Evolutionary conservation across 2,329 filamentous ascomycete genomes (phyloP), one percentile per base, ranked within the genome.

Genomic region (Ophiosphaerella narmari): DNA sequence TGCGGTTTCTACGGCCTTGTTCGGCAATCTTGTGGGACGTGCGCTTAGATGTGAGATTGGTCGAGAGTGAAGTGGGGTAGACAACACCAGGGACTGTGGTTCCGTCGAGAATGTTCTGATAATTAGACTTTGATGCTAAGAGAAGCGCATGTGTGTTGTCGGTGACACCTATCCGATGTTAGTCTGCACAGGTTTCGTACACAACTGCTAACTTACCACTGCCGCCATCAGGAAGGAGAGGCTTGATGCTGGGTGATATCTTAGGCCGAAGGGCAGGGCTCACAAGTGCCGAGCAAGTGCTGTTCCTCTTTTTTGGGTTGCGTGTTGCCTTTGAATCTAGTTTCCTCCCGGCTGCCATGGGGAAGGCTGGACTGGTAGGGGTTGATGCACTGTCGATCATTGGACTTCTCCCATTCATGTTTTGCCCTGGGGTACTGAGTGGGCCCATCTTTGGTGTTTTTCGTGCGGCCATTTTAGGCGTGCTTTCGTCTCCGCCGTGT

Each of bases 21-120:
- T 99, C 94, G 14, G 94, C 94, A 59, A 99, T 90, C 75, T 99
- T 99, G 77, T 99, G 94, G 37, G 91, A 96, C 2, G 94, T 97
- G 45, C 93, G 88, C 77, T 99, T 99, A 3, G 91, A 96, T 0
- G 92, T 97, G 23, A 99, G 78, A 59, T 96, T 96, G 18, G 92
- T 95, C 6, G 92, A 96, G 36, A 99, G 80, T 43, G 92, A 90
- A 61, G 89, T 91, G 0, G 93, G 92, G 62, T 97, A 97, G 1
- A 88, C 89, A 11, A 97, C 88, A 11, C 93, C 93, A 0, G 92
- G 92, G 1, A 97, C 85, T 48, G 88, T 87, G 43, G 91, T 97
- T 41, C 94, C 94, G 71, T 97, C 94, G 9, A 99, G 77, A 33
- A 99, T 94, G 64, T 97, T 96, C 67, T 97, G 93, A 66, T 99